phyloP scores from a whole-genome alignment of 306 rosid species.

The Lathyrus aphaca region DNA sequence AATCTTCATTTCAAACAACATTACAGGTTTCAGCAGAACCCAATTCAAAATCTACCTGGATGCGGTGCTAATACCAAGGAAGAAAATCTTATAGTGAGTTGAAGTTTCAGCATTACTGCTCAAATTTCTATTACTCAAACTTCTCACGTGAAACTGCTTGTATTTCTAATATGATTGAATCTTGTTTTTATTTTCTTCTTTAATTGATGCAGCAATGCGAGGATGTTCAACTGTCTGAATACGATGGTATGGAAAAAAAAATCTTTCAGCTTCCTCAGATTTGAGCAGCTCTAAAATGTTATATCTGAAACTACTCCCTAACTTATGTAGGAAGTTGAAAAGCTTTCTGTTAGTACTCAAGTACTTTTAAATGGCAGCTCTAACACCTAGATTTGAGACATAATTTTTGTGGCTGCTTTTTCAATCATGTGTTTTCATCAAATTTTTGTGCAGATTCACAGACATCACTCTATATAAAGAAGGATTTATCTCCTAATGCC shows the following conservation, averaged over 20 bases:
- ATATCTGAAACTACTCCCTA: conserved; percentile 6
- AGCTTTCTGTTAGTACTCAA: conserved; percentile 23
- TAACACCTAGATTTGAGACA: conserved; percentile 21
- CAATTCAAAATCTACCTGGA: conserved; percentile 46
- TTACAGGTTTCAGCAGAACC: conserved; percentile 61
- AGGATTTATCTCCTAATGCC: conserved; percentile 56
- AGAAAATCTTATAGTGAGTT: conserved; percentile 66
- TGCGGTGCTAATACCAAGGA: conserved; percentile 46
- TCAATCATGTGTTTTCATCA: conserved; percentile 18
- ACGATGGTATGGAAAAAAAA: conserved; percentile 65
- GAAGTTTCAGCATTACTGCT: conserved; percentile 38
- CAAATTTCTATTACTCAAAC: conserved; percentile 23
- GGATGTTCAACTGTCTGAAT: conserved; percentile 57
- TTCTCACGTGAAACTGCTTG: conserved; percentile 30
- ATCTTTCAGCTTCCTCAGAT: conserved; percentile 25
- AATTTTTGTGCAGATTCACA: conserved; percentile 58
- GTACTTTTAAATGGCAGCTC: conserved; percentile 36
- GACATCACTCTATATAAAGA: conserved; percentile 47
- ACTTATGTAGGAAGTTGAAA: conserved; percentile 11
- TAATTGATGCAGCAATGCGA: conserved; percentile 58
- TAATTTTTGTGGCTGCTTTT: conserved; percentile 16
- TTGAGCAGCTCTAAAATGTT: conserved; percentile 15
- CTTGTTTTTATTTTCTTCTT: conserved; percentile 40
- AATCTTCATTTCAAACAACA: conserved; percentile 28
- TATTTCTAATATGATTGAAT: conserved; percentile 35